phyloP scores from a whole-genome alignment of 805 yeast species.

The Starmerella tilneyi region DNA sequence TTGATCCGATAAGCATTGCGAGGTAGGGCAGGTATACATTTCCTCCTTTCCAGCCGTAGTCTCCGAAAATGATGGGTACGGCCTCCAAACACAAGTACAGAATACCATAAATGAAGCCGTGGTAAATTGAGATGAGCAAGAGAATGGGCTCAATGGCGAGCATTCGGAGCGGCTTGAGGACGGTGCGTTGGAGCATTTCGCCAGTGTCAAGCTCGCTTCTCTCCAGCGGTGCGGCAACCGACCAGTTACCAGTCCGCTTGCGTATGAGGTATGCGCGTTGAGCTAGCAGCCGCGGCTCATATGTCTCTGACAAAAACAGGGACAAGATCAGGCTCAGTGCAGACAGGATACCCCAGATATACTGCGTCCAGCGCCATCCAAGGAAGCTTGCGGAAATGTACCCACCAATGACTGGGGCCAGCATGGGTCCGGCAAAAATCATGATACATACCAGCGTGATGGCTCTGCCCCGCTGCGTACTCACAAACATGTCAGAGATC shows the following conservation, averaged over 20 bases:
- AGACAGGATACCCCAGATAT: slow-evolving; percentile 38
- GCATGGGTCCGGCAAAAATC: slow-evolving; percentile 22
- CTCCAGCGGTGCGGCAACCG: slow-evolving; percentile 57
- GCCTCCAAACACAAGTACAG: slow-evolving; percentile 34
- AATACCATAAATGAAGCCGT: slow-evolving; percentile 36
- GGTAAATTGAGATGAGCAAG: slow-evolving; percentile 32
- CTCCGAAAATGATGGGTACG: slow-evolving; percentile 36
- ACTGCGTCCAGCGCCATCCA: slow-evolving; percentile 49
- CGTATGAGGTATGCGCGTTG: slow-evolving; percentile 54
- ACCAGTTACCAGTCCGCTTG: slow-evolving; percentile 68
- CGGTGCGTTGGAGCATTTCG: slow-evolving; percentile 34
- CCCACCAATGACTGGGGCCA: slow-evolving; percentile 34
- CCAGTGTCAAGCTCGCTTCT: slow-evolving; percentile 31
- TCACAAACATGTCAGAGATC: slow-evolving; percentile 17
- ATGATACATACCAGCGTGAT: slow-evolving; percentile 11
- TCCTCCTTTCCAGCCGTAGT: slow-evolving; percentile 39
- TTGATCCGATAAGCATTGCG: slow-evolving; percentile 57
- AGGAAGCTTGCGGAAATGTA: slow-evolving; percentile 65
- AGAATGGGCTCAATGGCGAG: slow-evolving; percentile 34
- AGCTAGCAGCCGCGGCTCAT: slow-evolving; percentile 56
- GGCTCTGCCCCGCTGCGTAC: slow-evolving; percentile 16
- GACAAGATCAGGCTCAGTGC: slow-evolving; percentile 29
- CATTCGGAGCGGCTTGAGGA: slow-evolving; percentile 30
- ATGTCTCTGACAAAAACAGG: slow-evolving; percentile 51
- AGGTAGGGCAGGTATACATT: slow-evolving; percentile 72